phyloP scores from a whole-genome alignment of 305 asterid genomes.

The Solanum hybrid region DNA sequence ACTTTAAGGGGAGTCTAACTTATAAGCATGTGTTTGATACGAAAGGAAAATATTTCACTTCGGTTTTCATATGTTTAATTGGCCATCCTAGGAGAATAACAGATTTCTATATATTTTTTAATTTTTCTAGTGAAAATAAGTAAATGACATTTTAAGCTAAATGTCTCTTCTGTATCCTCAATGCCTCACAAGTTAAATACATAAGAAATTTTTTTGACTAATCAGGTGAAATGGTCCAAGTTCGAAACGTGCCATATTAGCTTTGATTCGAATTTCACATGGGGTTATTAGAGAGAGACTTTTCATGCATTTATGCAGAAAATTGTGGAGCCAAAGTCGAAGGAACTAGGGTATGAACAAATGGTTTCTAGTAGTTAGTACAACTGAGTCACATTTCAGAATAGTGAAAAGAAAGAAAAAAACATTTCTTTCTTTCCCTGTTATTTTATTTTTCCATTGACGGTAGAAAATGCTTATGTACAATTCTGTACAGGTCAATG shows the following conservation, averaged over 20 bases:
- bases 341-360: neutral
- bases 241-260: neutral
- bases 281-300: neutral
- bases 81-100: neutral
- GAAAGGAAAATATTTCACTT: neutral
- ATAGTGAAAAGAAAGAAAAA: neutral
- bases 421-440: neutral
- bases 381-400: neutral
- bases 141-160: neutral
- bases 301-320: neutral
- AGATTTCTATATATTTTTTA: too few species aligned
- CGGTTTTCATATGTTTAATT: neutral
- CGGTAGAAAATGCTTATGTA: constrained; percentile 13
- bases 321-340: neutral
- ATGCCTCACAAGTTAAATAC: neutral
- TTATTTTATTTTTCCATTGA: neutral
- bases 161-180: neutral
- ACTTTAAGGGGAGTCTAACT: too few species aligned
- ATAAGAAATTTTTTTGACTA: neutral
- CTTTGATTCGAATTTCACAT: neutral
- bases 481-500: constrained; percentile 19
- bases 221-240: neutral
- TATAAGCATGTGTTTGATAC: too few species aligned
- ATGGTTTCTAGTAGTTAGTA: neutral
- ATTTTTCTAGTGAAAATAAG: too few species aligned